A percentile compares a stretch with the other conserved stretches of the same genome.
These are phyloP conservation scores for Silybum marianum DNA, from an alignment of 129 eudicot species.

Conservation along the genomic window DNA sequence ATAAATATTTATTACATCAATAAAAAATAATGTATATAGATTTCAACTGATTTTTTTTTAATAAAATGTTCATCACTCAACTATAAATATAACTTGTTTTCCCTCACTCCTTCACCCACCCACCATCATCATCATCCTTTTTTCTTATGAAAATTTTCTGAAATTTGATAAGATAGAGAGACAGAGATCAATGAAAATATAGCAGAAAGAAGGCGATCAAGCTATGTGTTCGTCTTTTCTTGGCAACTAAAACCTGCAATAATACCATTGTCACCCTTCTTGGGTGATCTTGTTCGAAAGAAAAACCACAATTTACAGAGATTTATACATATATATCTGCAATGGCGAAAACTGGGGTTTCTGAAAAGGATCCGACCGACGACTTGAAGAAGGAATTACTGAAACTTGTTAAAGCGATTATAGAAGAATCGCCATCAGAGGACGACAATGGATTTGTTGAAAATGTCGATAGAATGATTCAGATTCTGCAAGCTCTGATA, in stretches of 20 bases:
- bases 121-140: too few species aligned
- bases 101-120: too few species aligned
- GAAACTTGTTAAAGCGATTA: conserved; percentile 54
- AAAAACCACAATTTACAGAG: neutral
- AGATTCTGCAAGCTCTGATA: conserved; percentile 43
- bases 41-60: too few species aligned
- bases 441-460: conserved; percentile 45
- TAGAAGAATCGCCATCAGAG: conserved; percentile 30
- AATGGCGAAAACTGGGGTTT: conserved; percentile 74
- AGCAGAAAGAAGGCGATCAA: neutral
- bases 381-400: conserved; percentile 72
- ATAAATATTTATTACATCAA: too few species aligned
- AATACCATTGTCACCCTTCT: neutral
- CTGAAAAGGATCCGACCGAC: conserved; percentile 45
- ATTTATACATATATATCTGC: neutral
- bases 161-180: too few species aligned
- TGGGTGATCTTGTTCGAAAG: neutral
- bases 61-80: too few species aligned
- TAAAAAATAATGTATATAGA: too few species aligned
- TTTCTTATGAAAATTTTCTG: neutral
- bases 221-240: neutral
- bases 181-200: too few species aligned
- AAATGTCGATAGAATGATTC: conserved; percentile 60
- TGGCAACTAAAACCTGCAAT: neutral
- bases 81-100: too few species aligned